Evolutionary conservation across 1,284 basidiomycete genomes (phyloP), one percentile per base, ranked within the genome.

Genomic region (Austroboletus sp.): DNA sequence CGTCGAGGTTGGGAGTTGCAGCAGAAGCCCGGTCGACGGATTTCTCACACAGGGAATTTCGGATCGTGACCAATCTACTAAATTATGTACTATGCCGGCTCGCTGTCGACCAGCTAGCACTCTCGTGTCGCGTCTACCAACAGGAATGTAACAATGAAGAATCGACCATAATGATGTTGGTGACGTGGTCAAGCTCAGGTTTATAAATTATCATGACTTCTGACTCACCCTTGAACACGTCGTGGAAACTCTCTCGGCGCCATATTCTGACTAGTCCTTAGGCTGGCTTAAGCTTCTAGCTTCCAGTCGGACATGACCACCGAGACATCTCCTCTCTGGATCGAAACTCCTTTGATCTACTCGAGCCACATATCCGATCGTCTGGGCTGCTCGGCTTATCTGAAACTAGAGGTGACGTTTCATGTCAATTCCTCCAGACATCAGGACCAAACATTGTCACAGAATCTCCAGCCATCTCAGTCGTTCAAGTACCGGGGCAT

Each of bases 401-500:
- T 85, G 36, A 85, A 85, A 55, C 69, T 85, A 11, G 83, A 85
- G 66, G 81, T 82, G 50, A 54, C 69, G 49, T n/a, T 19, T 13
- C 33, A 5, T 3, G 19, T 10, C 8, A 3, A 6, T n/a, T 15
- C 21, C 13, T 7, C 35, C 21, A n/a, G 9, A 19, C 21, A 37
- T 13, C n/a, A 25, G 31, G 35, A 8, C 16, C 8, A 34, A 44
- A 50, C 31, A 9, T 4, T 16, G 11, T 25, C n/a, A 31, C 54
- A 87, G 85, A 83, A 74, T 53, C 67, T 87, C 2, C 85, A 88
- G 46, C 80, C 80, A 0, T 76, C 76, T 0, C 73, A 82, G 51
- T 86, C 84, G 3, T 88, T 85, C 76, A 87, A 89, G 60, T 80
- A 75, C 53, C 73, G 85, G 17, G 83, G 84, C 5, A 73, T 87